Evolutionary conservation across 192 early-diverging fungal species (phyloP).

Genomic region (Rhizophagus clarus): DNA sequence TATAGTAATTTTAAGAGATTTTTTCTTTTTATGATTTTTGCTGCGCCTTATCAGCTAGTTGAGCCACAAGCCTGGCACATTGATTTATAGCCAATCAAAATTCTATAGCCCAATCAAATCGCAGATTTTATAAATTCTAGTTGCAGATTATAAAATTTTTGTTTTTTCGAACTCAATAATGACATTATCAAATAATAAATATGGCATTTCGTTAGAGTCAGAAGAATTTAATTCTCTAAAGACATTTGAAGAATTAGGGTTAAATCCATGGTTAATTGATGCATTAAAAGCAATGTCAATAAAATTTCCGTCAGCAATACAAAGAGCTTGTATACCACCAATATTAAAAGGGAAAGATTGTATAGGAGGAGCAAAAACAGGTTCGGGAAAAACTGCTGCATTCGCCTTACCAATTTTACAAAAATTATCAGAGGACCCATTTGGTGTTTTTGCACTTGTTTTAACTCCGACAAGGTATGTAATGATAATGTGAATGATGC

Average conservation of each 20-base stretch:
- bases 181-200: constrained; percentile 11
- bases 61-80: too few relatives aligned
- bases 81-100: too few relatives aligned
- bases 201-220: constrained; percentile 40
- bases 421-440: constrained; percentile 93
- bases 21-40: too few relatives aligned
- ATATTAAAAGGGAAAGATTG: constrained; percentile 79
- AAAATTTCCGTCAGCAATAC: constrained; percentile 87
- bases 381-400: constrained; percentile 96
- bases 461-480: constrained; percentile 87
- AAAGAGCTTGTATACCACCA: constrained; percentile 80
- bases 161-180: neutral
- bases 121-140: too few relatives aligned
- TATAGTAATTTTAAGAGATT: too few relatives aligned
- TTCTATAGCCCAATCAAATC: too few relatives aligned
- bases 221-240: constrained; percentile 34
- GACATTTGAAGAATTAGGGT: constrained; percentile 72
- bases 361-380: constrained; percentile 95
- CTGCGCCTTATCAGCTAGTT: too few relatives aligned
- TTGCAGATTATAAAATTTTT: too few relatives aligned
- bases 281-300: constrained; percentile 84
- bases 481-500: neutral
- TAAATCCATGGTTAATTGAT: constrained; percentile 81
- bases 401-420: constrained; percentile 99
- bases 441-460: constrained; percentile 94